phyloP scores from a whole-genome alignment of 228 moss, liverwort and hornwort genomes.

The Sphagnum magellanicum region DNA sequence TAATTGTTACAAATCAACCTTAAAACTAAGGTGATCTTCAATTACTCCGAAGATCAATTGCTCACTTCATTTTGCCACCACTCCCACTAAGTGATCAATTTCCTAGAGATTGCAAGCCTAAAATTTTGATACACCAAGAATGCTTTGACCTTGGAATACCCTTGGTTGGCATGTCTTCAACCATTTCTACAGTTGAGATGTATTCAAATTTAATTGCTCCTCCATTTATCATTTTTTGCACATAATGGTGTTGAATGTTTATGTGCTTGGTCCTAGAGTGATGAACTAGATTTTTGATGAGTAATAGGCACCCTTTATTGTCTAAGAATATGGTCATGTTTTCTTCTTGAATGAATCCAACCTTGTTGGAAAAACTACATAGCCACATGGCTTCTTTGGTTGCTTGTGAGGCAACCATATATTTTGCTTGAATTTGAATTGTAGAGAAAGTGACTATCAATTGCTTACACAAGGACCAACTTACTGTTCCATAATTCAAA shows the following conservation, averaged over 20 bases:
- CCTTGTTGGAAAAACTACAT: not conserved
- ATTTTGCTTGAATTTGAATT: not conserved
- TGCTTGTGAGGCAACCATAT: not conserved
- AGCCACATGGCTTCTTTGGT: not conserved
- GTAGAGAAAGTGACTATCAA: not conserved
- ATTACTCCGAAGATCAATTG: too few species aligned
- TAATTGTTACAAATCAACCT: too few species aligned
- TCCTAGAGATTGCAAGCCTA: not conserved
- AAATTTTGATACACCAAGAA: not conserved
- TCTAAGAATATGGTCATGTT: not conserved
- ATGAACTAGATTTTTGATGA: not conserved
- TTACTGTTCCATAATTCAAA: not conserved
- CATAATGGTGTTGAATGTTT: slow-evolving; percentile 1
- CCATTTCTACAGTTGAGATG: not conserved
- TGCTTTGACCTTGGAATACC: not conserved
- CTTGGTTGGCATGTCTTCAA: not conserved
- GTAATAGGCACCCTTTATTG: not conserved
- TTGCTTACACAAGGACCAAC: not conserved
- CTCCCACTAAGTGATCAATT: not conserved
- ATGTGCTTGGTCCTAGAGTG: not conserved
- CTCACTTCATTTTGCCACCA: not conserved
- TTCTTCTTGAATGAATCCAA: not conserved
- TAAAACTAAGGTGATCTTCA: too few species aligned
- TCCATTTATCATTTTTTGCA: not conserved
- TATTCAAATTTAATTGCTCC: not conserved